phyloP scores from a whole-genome alignment of 192 early-diverging fungal species.

The Coemansia sp. region DNA sequence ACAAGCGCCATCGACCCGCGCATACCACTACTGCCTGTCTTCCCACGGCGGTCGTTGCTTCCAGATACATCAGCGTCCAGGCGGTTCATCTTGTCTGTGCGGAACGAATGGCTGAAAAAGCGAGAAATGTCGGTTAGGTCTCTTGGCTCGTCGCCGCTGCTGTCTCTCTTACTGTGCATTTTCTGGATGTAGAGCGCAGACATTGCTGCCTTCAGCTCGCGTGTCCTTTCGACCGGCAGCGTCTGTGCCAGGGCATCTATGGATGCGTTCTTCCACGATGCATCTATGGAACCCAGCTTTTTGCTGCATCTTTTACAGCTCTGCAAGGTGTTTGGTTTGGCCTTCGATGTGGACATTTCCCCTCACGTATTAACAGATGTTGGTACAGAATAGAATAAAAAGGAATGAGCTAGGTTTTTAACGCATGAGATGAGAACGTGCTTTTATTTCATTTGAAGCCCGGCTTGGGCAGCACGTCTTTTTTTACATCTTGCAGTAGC shows the following conservation, averaged over 20 bases:
- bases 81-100: constrained; percentile 28
- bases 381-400: background rate
- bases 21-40: constrained; percentile 13
- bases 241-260: constrained; percentile 27
- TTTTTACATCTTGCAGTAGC: background rate
- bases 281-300: constrained; percentile 16
- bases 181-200: background rate
- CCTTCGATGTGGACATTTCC: background rate
- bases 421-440: background rate
- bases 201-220: constrained; percentile 15
- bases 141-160: background rate
- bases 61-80: background rate
- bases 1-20: constrained; percentile 42
- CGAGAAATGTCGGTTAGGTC: constrained; percentile 23
- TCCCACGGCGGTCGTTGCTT: background rate
- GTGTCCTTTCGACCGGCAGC: constrained; percentile 26
- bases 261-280: constrained; percentile 20
- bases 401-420: background rate
- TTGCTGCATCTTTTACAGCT: constrained; percentile 40
- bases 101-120: constrained; percentile 36
- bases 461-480: background rate
- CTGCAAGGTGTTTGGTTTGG: background rate
- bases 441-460: background rate
- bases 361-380: background rate
- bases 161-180: background rate